Evolutionary conservation across 345 rosid genomes (phyloP).

Genomic region (Rhodamnia argentea): DNA sequence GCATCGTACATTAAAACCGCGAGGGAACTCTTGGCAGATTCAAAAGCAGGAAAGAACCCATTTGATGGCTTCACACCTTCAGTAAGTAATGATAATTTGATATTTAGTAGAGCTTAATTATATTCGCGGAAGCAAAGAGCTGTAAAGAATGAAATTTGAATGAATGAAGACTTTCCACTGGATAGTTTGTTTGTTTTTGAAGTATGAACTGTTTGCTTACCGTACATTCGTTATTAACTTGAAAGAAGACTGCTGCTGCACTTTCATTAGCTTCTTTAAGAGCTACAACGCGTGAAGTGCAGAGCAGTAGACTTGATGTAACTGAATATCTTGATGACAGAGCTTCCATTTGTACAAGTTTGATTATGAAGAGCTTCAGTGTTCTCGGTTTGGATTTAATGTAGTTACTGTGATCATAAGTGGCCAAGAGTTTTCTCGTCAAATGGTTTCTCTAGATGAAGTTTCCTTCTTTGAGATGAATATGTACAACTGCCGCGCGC

Average conservation of each 20-base stretch:
- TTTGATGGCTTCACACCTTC: conserved; percentile 95
- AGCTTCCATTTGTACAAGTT: neutral
- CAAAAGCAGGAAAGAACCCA: conserved; percentile 85
- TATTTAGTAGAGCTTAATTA: neutral
- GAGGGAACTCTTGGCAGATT: conserved; percentile 75
- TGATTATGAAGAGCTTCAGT: neutral
- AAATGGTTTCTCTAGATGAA: neutral
- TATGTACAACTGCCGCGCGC: neutral
- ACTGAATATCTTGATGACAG: neutral
- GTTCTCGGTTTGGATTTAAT: neutral
- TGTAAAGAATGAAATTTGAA: neutral
- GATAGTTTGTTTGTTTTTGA: neutral
- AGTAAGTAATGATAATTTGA: conserved; percentile 24
- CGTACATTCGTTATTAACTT: neutral
- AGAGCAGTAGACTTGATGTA: neutral
- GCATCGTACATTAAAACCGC: conserved; percentile 61
- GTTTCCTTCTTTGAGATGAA: neutral
- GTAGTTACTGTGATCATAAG: neutral
- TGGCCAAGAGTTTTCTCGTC: neutral
- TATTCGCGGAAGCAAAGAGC: neutral
- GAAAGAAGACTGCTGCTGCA: neutral
- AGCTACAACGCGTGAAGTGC: neutral
- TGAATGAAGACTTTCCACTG: neutral
- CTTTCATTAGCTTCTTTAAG: neutral
- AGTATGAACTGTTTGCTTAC: neutral